Evolutionary conservation across 495 filamentous ascomycete genomes (phyloP).

Genomic region (Rusavskia elegans): DNA sequence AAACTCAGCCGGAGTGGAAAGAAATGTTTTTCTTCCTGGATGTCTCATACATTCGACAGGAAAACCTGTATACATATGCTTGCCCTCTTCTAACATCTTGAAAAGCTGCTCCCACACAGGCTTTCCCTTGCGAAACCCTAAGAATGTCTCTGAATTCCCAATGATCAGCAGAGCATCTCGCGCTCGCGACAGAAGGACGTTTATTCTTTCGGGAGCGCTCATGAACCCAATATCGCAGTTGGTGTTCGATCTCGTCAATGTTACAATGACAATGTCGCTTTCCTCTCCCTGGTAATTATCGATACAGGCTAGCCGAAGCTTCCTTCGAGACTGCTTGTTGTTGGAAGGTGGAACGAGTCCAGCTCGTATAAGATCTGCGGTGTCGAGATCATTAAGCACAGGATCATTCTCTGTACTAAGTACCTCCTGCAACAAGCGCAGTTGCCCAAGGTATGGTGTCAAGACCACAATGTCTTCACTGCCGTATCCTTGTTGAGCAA

Average conservation of each 20-base stretch:
- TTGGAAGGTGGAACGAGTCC: slow-evolving; percentile 42
- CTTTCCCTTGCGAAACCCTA: slow-evolving; percentile 42
- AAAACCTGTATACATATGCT: slow-evolving; percentile 49
- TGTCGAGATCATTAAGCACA: slow-evolving; percentile 55
- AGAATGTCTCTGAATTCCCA: slow-evolving; percentile 55
- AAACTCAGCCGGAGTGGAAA: slow-evolving; percentile 38
- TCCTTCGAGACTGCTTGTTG: slow-evolving; percentile 18
- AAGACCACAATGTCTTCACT: slow-evolving; percentile 51
- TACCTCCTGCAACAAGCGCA: slow-evolving; percentile 36
- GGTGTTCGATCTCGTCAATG: slow-evolving; percentile 51
- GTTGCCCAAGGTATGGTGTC: slow-evolving; percentile 61
- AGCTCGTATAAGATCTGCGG: slow-evolving; percentile 46
- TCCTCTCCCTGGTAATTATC: slow-evolving; percentile 79
- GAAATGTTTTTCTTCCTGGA: slow-evolving; percentile 28
- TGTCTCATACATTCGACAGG: slow-evolving; percentile 56
- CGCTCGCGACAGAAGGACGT: slow-evolving; percentile 58
- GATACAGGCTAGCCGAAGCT: slow-evolving; percentile 10
- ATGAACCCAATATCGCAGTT: slow-evolving; percentile 60
- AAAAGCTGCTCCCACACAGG: slow-evolving; percentile 43
- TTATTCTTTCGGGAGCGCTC: slow-evolving; percentile 47
- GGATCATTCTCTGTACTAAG: slow-evolving; percentile 43
- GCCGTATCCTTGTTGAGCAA: slow-evolving; percentile 63
- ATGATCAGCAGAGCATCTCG: slow-evolving; percentile 53
- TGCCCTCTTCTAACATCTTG: slow-evolving; percentile 30
- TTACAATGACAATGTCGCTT: slow-evolving; percentile 54